Percentiles rank a stretch among this genome's conserved stretches.
Evolutionary conservation across 2,329 filamentous ascomycete genomes (phyloP).

Genomic region (Metarhizium album): DNA sequence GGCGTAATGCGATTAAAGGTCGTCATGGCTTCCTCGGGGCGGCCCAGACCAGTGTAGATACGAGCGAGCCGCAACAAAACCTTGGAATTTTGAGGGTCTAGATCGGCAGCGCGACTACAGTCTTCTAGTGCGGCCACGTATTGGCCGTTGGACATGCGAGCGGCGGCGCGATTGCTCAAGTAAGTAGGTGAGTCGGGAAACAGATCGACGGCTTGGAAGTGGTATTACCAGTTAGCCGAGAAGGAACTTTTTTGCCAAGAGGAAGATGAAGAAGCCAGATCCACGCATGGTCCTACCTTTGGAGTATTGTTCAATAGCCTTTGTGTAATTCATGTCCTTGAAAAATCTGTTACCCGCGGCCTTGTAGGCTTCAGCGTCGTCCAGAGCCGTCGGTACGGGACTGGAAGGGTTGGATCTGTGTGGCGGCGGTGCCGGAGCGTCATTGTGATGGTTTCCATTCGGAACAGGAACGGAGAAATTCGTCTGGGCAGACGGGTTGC

Average conservation of each 20-base stretch:
- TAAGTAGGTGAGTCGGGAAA: slow-evolving; percentile 81
- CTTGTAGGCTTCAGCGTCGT: slow-evolving; percentile 88
- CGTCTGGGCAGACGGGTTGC: slow-evolving; percentile 28
- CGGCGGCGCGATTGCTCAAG: slow-evolving; percentile 88
- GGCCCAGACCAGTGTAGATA: slow-evolving; percentile 79
- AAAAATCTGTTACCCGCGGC: slow-evolving; percentile 91
- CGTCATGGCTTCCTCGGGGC: slow-evolving; percentile 75
- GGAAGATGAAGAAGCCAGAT: neutral
- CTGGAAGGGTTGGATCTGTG: slow-evolving; percentile 56
- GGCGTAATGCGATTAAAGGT: slow-evolving; percentile 75
- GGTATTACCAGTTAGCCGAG: slow-evolving; percentile 2
- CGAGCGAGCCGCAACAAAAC: slow-evolving; percentile 79
- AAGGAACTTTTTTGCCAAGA: too few relatives aligned
- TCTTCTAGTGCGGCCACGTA: slow-evolving; percentile 77
- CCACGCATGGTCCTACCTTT: slow-evolving; percentile 54
- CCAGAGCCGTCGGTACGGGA: slow-evolving; percentile 41
- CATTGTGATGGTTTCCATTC: slow-evolving; percentile 31
- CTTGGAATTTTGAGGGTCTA: slow-evolving; percentile 81
- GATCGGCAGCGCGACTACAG: slow-evolving; percentile 67
- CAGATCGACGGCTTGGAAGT: slow-evolving; percentile 64
- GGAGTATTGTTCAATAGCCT: slow-evolving; percentile 85
- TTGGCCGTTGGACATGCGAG: slow-evolving; percentile 78
- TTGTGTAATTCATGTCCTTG: slow-evolving; percentile 82
- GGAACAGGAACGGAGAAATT: slow-evolving; percentile 44
- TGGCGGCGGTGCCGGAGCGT: slow-evolving; percentile 57